A percentile compares a stretch with the other conserved stretches of the same genome.
Evolutionary conservation across 768 basidiomycete species (phyloP).

Genomic region (Suillus fuscotomentosus): DNA sequence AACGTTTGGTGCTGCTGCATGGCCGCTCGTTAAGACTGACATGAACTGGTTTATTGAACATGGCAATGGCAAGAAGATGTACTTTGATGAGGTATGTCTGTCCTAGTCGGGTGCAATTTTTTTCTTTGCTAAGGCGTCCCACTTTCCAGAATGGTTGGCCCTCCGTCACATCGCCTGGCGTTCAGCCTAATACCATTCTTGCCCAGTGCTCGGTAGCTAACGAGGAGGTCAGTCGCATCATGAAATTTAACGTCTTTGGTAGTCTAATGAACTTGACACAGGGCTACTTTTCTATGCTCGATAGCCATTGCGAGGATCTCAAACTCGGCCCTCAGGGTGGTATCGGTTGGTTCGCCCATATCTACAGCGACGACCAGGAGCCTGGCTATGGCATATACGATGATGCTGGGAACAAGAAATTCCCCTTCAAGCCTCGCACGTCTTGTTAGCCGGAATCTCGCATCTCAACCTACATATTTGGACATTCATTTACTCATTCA

Average conservation of each 20-base stretch:
- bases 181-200: slow-evolving; percentile 61
- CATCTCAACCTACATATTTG: neutral
- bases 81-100: slow-evolving; percentile 58
- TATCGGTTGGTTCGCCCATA: slow-evolving; percentile 81
- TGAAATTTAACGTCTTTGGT: slow-evolving; percentile 14
- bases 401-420: slow-evolving; percentile 49
- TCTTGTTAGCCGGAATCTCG: slow-evolving; percentile 41
- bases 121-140: neutral
- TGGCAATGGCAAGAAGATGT: slow-evolving; percentile 70
- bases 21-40: slow-evolving; percentile 60
- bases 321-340: slow-evolving; percentile 60
- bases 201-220: slow-evolving; percentile 64
- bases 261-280: slow-evolving; percentile 31
- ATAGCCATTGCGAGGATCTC: slow-evolving; percentile 60
- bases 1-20: slow-evolving; percentile 50
- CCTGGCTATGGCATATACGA: slow-evolving; percentile 74
- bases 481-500: neutral
- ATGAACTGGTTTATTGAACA: slow-evolving; percentile 67
- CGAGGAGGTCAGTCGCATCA: slow-evolving; percentile 44
- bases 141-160: slow-evolving; percentile 74
- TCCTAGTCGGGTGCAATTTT: neutral
- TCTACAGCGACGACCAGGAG: slow-evolving; percentile 64
- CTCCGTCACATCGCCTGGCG: slow-evolving; percentile 55
- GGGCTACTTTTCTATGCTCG: slow-evolving; percentile 64
- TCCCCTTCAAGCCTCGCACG: slow-evolving; percentile 62